Evolutionary conservation across 768 basidiomycete genomes (phyloP), one percentile per base, ranked within the genome.

Genomic region (Psilocybe tampanensis): DNA sequence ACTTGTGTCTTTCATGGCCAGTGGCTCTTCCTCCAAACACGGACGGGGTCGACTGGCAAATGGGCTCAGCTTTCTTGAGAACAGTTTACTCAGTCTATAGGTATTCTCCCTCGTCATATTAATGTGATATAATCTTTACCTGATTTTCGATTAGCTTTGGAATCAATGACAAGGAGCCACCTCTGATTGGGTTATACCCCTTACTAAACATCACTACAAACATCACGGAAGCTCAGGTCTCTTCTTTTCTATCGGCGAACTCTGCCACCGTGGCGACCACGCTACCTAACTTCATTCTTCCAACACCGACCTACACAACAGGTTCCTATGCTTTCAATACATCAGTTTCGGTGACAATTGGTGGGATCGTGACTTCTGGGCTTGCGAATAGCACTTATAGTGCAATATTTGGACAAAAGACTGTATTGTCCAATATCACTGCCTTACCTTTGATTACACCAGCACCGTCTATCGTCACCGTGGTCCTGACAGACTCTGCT

Each of bases 31-130:
- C 84, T 8, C 91, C 89, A 0, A 87, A 78, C 55, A 60, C 85
- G 13, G 87, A 92, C 68, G 91, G 89, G 13, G 80, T 93, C 51
- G 91, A 93, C 64, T 93, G 91, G 91, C 89, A 92, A 68, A 76
- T 93, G 87, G 88, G 88, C 19, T 68, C 81, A 1, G 78, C 86
- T 0, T 92, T 92, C 67, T 65, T 93, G 53, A 79, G 86, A 32
- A 89, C 88, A 2, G 89, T 92, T 0, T 93, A 92, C 67, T 86
- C 88, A 4, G 76, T 92, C 39, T 92, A 83, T 77, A 91, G 87
- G 90, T 88, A 60, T 15, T 29, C 39, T 21, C 54, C 50, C 32
- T 21, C 47, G 36, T 13, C 4, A 17, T 21, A 39, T 9, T 36
- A 15, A 32, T 29, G 29, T 5, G 9, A 8, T 21, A n/a, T n/a